phyloP scores from a whole-genome alignment of 768 basidiomycete species.

The Suillus tomentosus region DNA sequence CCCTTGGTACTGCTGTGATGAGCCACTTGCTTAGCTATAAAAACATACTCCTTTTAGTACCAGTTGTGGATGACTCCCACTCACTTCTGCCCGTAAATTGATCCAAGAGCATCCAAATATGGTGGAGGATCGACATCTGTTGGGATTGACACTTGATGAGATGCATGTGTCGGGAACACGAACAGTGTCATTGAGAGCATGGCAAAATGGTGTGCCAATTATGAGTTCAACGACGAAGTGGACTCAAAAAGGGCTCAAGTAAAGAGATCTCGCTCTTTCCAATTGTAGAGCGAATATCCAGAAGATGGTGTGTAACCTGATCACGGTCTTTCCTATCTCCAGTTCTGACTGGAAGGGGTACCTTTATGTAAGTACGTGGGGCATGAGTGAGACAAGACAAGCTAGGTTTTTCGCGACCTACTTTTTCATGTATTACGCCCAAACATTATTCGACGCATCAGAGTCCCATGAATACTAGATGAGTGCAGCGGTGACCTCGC shows the following conservation, averaged over 20 bases:
- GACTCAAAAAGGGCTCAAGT: background rate
- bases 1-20: background rate
- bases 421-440: background rate
- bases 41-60: background rate
- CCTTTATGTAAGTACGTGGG: background rate
- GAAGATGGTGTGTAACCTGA: background rate
- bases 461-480: background rate
- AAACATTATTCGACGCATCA: background rate
- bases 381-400: background rate
- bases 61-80: background rate
- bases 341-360: background rate
- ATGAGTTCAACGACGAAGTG: background rate
- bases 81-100: background rate
- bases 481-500: background rate
- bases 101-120: background rate
- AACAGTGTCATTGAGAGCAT: background rate
- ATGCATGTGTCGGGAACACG: background rate
- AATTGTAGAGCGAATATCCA: background rate
- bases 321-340: background rate
- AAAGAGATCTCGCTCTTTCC: constrained; percentile 2
- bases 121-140: background rate
- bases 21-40: background rate
- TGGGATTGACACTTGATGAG: background rate
- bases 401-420: background rate
- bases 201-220: background rate